Evolutionary conservation across 2,329 filamentous ascomycete genomes (phyloP).

Genomic region (Trichoderma gracile): DNA sequence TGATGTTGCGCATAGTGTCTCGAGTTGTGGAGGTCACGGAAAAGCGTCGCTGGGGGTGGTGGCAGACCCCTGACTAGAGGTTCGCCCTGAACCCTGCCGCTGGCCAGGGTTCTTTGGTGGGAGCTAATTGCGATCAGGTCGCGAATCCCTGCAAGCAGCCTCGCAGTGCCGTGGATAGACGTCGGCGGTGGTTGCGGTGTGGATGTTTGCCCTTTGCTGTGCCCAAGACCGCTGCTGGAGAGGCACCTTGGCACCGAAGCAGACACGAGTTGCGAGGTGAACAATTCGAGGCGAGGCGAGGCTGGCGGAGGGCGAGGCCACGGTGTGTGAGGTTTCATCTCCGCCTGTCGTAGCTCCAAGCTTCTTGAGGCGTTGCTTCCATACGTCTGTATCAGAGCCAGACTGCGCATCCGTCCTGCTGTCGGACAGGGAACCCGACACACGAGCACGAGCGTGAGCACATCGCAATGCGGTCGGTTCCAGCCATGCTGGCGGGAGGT

Average conservation of each 20-base stretch:
- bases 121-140: conserved; percentile 26
- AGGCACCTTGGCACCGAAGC: neutral
- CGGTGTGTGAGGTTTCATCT: neutral
- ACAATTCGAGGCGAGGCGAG: conserved; percentile 1
- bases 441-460: neutral
- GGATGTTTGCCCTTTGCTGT: conserved; percentile 7
- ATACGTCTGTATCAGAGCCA: too few species aligned
- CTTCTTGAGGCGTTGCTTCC: too few species aligned
- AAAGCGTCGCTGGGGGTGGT: conserved; percentile 15
- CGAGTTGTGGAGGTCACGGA: conserved; percentile 26
- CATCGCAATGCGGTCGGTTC: neutral
- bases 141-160: conserved; percentile 22
- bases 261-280: conserved; percentile 14
- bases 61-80: conserved; percentile 24
- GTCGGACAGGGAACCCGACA: neutral
- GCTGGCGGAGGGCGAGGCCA: neutral
- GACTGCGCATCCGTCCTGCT: too few species aligned
- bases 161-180: conserved; percentile 23
- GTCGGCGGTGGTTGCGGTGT: conserved; percentile 26
- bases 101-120: conserved; percentile 23
- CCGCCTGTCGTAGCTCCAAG: too few species aligned
- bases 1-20: conserved; percentile 28
- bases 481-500: neutral
- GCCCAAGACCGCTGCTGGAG: too few species aligned
- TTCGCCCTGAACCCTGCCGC: conserved; percentile 14